Percentiles rank a stretch among this genome's conserved stretches.
Conservation (phyloP, 768 basidiomycete species). For the Podaxis pistillaris region DNA sequence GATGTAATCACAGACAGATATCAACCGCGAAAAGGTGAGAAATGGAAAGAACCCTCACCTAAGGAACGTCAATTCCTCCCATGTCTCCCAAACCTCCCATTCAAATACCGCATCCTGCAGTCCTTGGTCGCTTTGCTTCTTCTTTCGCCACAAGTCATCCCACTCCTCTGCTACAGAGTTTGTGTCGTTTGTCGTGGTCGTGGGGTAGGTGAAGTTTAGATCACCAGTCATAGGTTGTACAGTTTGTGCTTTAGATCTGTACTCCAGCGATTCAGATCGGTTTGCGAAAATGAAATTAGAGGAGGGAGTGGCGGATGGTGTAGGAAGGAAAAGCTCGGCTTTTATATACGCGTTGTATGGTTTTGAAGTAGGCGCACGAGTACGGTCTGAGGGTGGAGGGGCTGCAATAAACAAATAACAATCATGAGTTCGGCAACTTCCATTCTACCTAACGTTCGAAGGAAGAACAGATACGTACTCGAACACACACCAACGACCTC, state of each 20-base stretch:
- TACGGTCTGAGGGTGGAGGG: slow-evolving; percentile 40
- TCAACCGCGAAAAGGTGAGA: background rate
- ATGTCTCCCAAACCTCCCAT: slow-evolving; percentile 42
- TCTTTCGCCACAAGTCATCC: slow-evolving; percentile 41
- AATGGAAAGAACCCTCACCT: slow-evolving; percentile 32
- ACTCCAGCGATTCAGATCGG: background rate
- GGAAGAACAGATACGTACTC: slow-evolving; percentile 28
- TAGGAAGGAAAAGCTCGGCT: slow-evolving; percentile 43
- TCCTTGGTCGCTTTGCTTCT: slow-evolving; percentile 38
- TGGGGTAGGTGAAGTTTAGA: slow-evolving; percentile 5
- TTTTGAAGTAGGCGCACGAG: slow-evolving; percentile 23
- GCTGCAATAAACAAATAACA: slow-evolving; percentile 29
- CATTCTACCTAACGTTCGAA: background rate
- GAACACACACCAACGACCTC: slow-evolving; percentile 45
- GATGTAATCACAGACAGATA: background rate
- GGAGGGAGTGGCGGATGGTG: slow-evolving; percentile 12
- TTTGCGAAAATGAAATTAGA: too few species aligned
- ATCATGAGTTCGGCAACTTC: background rate
- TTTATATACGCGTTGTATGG: slow-evolving; percentile 41
- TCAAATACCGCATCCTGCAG: slow-evolving; percentile 43
- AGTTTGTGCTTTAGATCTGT: background rate
- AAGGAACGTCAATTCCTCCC: slow-evolving; percentile 52
- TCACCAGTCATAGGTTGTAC: slow-evolving; percentile 8
- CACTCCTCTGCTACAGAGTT: slow-evolving; percentile 8
- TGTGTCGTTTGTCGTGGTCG: background rate